These are phyloP conservation scores for Fraxinus velutina DNA, from an alignment of 305 asterid genomes.

Conservation along the genomic window DNA sequence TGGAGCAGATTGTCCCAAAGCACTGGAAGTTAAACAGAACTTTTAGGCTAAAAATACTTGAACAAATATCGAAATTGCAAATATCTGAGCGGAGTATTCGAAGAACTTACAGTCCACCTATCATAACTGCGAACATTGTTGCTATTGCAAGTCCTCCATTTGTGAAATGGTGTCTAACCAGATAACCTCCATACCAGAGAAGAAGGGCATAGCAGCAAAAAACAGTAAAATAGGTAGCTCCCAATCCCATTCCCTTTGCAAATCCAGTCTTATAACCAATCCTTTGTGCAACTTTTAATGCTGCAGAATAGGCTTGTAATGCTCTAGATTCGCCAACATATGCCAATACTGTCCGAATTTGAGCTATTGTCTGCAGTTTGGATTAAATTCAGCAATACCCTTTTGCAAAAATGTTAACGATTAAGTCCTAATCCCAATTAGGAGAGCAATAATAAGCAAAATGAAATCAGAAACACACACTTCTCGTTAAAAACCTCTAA, in stretches of 20 bases:
- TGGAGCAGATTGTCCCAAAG: slow-evolving; percentile 93
- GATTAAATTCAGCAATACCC: slow-evolving; percentile 18
- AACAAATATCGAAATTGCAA: neutral
- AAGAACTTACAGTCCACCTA: slow-evolving; percentile 89
- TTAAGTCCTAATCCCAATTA: neutral
- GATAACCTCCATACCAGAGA: slow-evolving; percentile 92
- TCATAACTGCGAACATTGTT: slow-evolving; percentile 97
- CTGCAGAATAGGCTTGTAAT: slow-evolving; percentile 66
- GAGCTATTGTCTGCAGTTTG: slow-evolving; percentile 69
- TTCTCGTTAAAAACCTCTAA: neutral
- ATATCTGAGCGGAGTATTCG: neutral
- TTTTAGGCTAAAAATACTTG: neutral
- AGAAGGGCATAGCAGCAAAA: slow-evolving; percentile 92
- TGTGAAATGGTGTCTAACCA: slow-evolving; percentile 86
- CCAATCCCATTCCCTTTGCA: slow-evolving; percentile 81
- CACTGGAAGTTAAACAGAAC: slow-evolving; percentile 38
- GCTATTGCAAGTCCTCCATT: slow-evolving; percentile 98
- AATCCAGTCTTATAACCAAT: slow-evolving; percentile 85
- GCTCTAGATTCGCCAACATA: slow-evolving; percentile 93
- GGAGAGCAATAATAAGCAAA: neutral
- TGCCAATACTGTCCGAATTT: slow-evolving; percentile 82
- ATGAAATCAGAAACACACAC: neutral
- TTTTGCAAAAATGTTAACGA: neutral
- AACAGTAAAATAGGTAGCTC: slow-evolving; percentile 89
- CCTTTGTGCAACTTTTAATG: slow-evolving; percentile 69